These are phyloP conservation scores for Pneumocystis murina DNA, from an alignment of 1,139 yeast genomes.

Conservation along the genomic window DNA sequence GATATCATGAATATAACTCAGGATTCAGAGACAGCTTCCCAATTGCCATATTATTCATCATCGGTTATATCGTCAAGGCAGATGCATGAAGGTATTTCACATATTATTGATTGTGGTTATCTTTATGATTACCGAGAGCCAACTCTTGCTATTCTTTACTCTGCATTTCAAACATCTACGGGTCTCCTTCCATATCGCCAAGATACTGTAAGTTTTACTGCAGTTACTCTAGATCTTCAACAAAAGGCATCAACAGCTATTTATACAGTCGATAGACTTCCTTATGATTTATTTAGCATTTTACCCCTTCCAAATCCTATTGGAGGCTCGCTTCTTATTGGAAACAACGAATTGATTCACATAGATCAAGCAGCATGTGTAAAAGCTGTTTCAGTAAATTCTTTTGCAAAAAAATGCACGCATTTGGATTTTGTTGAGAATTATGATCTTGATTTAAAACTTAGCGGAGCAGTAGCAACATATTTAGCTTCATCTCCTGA, in stretches of 20 bases:
- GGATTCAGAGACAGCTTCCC: constrained; percentile 12
- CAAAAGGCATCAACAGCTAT: constrained; percentile 53
- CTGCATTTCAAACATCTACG: constrained; percentile 57
- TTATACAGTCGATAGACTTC: constrained; percentile 47
- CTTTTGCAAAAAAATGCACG: constrained; percentile 38
- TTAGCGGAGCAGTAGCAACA: constrained; percentile 42
- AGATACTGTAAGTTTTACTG: constrained; percentile 49
- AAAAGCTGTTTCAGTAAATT: constrained; percentile 53
- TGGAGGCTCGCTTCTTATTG: constrained; percentile 58
- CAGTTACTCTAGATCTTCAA: constrained; percentile 51
- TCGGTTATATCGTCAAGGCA: constrained; percentile 44
- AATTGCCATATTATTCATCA: constrained; percentile 25
- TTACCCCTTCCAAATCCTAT: constrained; percentile 52
- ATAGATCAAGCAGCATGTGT: constrained; percentile 69
- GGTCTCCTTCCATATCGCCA: constrained; percentile 48
- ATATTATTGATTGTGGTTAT: constrained; percentile 53
- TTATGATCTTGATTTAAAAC: constrained; percentile 35
- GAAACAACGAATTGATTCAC: constrained; percentile 65
- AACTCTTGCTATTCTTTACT: constrained; percentile 54
- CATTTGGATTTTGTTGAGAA: constrained; percentile 39
- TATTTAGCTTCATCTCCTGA: constrained; percentile 27
- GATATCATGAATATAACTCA: constrained; percentile 1
- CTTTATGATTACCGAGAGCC: constrained; percentile 64
- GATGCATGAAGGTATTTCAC: constrained; percentile 44
- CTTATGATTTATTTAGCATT: constrained; percentile 56